Base-by-base conservation (phyloP, 2,329 filamentous ascomycete genomes). In the Stagonosporopsis rhizophila region DNA sequence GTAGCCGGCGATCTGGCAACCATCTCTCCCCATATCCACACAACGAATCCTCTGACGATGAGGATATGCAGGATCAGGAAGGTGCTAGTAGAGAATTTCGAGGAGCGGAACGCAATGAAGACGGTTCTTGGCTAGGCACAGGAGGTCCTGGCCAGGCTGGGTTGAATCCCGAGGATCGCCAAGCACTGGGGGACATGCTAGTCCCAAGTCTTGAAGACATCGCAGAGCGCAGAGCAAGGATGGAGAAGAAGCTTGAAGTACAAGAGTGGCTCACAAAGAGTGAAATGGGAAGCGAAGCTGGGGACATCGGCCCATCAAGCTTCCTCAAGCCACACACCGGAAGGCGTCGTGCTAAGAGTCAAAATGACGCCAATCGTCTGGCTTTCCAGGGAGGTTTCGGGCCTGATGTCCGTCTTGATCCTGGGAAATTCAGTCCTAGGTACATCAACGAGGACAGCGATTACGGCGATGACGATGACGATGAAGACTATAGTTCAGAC, bases 231-330 rank as follows among this genome's bases (percentile, higher is more conserved):
- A 77, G 80, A 45, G 73, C 79, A 30, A 71, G 78, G 28, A 76
- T 79, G 3, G 80, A 84, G 46, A 84, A 80, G 63, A 83, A 84
- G 54, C 75, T 78, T 8, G 81, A 84, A 49, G 83, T 86, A 30
- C 76, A 78, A 47, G 74, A 78, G 20, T 86, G 84, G 84, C 77
- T 84, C 3, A 78, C 73, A 14, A 76, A 72, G 48, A 78, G 72
- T 52, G 74, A 77, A 52, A 77, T 78, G 12, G 79, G 79, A n/a
- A 83, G 79, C 60, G 79, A 79, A 38, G 78, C 77, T 15, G 79
- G 75, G 39, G 80, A 79, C 49, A 59, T 76, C 74, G 48, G 46
- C 27, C 44, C 66, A 41, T 66, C 66, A 22, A 64, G 59, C 57
- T 60, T 70, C 20, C 58, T 74, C 38, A 69, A 68, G 27, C 66